phyloP scores from a whole-genome alignment of 2,329 filamentous ascomycete species.

The Fusarium concolor region DNA sequence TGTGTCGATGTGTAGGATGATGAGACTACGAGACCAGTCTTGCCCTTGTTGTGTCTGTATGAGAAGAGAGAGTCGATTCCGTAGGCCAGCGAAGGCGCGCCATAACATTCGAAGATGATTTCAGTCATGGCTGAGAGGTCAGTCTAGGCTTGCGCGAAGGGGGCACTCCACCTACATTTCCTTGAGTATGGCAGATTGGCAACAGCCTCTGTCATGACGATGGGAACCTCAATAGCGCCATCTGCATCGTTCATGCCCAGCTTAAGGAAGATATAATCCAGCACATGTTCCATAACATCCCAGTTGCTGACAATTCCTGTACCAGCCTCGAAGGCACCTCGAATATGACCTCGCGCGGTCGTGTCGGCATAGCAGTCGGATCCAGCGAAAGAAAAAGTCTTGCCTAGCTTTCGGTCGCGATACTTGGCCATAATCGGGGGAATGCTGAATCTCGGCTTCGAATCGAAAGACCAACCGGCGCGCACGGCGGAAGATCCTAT shows the following conservation, averaged over 20 bases:
- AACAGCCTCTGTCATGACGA: slow-evolving; percentile 96
- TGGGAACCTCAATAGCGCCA: slow-evolving; percentile 82
- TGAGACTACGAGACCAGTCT: slow-evolving; percentile 87
- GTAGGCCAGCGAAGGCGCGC: slow-evolving; percentile 88
- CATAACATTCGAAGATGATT: slow-evolving; percentile 96
- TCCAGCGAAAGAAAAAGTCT: slow-evolving; percentile 92
- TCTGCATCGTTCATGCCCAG: slow-evolving; percentile 83
- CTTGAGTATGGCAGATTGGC: slow-evolving; percentile 90
- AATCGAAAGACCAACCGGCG: slow-evolving; percentile 95
- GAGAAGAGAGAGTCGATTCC: slow-evolving; percentile 98
- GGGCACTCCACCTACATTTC: slow-evolving; percentile 71
- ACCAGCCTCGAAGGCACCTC: slow-evolving; percentile 90
- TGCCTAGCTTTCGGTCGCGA: slow-evolving; percentile 91
- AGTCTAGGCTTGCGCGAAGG: slow-evolving; percentile 24
- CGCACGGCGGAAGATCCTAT: slow-evolving; percentile 88
- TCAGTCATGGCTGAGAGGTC: slow-evolving; percentile 85
- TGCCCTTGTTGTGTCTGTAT: slow-evolving; percentile 90
- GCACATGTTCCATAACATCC: slow-evolving; percentile 94
- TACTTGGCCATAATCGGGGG: slow-evolving; percentile 96
- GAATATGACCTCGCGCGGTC: slow-evolving; percentile 88
- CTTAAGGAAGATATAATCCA: slow-evolving; percentile 96
- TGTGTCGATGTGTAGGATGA: slow-evolving; percentile 96
- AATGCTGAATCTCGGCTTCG: slow-evolving; percentile 80
- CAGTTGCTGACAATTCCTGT: slow-evolving; percentile 95
- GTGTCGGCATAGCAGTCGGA: slow-evolving; percentile 95